Evolutionary conservation across 192 early-diverging fungal genomes (phyloP).

Genomic region (Entomortierella beljakovae): DNA sequence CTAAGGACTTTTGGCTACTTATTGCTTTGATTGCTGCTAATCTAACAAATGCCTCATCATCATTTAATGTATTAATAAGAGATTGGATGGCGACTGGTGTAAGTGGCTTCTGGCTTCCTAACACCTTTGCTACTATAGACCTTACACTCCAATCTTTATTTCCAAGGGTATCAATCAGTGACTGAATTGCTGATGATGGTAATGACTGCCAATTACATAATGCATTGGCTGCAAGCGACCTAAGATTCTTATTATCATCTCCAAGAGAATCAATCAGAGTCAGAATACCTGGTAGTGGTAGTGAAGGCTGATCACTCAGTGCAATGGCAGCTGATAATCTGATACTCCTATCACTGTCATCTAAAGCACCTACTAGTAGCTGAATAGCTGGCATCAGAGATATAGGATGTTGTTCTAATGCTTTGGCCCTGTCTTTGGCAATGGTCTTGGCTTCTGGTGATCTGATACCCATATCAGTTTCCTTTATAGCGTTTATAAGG

Average conservation of each 20-base stretch:
- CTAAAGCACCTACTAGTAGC: no score
- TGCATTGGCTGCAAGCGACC: background rate
- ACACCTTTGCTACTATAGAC: background rate
- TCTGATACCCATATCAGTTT: no score
- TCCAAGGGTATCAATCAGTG: background rate
- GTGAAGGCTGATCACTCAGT: no score
- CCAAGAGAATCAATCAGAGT: no score
- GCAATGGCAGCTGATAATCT: no score
- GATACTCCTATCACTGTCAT: no score
- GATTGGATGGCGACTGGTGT: slow-evolving; percentile 2
- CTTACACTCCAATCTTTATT: slow-evolving; percentile 1
- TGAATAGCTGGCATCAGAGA: slow-evolving; percentile 3
- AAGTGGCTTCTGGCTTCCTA: slow-evolving; percentile 2
- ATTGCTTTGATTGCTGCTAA: background rate
- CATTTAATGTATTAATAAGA: slow-evolving; percentile 9
- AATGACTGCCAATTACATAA: slow-evolving; percentile 12
- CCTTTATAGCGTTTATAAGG: no score
- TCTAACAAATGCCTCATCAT: background rate
- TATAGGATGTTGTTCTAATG: no score
- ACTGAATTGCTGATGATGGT: slow-evolving; percentile 6
- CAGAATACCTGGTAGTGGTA: no score
- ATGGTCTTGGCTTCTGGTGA: no score
- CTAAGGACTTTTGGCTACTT: background rate
- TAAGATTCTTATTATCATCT: background rate
- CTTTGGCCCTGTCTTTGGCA: no score